A percentile compares a stretch with the other conserved stretches of the same genome.
Evolutionary conservation across 2,329 filamentous ascomycete species (phyloP).

Genomic region (Diaporthe citrichinensis): DNA sequence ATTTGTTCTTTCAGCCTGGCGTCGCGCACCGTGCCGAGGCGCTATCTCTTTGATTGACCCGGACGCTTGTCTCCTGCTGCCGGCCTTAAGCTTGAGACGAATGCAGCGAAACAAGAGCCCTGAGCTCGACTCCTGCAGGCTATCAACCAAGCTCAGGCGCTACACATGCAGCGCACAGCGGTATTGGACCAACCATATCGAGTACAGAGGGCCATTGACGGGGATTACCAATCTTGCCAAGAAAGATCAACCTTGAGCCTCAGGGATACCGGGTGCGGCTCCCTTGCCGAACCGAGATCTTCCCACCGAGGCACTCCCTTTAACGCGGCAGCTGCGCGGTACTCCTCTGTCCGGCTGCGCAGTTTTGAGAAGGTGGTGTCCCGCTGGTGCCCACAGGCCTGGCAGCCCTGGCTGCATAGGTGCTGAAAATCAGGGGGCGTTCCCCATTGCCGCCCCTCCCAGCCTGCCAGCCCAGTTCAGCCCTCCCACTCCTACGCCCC

Average conservation of each 20-base stretch:
- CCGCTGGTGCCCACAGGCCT: background rate
- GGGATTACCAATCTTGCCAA: background rate
- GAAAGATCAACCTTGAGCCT: constrained; percentile 25
- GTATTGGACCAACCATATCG: background rate
- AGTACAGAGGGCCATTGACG: background rate
- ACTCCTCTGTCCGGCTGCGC: background rate
- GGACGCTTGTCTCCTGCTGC: background rate
- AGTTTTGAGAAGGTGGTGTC: background rate
- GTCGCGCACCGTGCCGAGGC: background rate
- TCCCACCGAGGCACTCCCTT: constrained; percentile 5
- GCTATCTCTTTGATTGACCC: background rate
- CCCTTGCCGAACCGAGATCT: constrained; percentile 28
- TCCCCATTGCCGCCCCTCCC: background rate
- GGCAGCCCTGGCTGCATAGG: background rate
- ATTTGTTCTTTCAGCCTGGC: background rate
- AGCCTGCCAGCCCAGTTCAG: constrained; percentile 6
- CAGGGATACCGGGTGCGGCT: constrained; percentile 25
- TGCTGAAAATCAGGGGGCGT: constrained; percentile 6
- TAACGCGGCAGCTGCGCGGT: constrained; percentile 14
- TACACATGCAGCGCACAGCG: constrained; percentile 12
- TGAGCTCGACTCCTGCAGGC: constrained; percentile 10
- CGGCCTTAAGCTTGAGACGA: background rate
- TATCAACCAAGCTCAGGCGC: constrained; percentile 6
- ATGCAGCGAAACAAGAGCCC: constrained; percentile 6
- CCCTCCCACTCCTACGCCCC: background rate